Evolutionary conservation across 2,329 filamentous ascomycete species (phyloP).

Genomic region (Macrophomina pseudophaseolina): DNA sequence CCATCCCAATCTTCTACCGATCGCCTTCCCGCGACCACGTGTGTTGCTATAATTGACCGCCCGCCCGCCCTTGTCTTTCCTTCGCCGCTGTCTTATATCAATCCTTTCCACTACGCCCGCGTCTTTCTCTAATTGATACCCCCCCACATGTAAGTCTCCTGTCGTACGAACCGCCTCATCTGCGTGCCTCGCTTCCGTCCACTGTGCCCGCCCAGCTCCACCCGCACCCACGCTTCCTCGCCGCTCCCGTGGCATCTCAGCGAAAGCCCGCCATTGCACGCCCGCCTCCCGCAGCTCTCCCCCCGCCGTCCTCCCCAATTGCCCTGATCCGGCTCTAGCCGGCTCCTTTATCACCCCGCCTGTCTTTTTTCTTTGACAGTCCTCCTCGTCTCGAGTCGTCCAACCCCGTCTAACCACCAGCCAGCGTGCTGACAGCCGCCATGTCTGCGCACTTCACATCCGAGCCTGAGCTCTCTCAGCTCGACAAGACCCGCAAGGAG

Average conservation of each 20-base stretch:
- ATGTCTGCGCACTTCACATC: constrained; percentile 21
- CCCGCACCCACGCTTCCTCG: neutral
- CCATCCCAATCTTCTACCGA: neutral
- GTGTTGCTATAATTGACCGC: constrained; percentile 15
- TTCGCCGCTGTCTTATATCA: neutral
- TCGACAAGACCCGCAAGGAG: constrained; percentile 21
- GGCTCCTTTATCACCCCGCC: neutral
- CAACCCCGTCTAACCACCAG: neutral
- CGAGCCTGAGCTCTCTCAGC: constrained; percentile 25
- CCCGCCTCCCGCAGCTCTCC: neutral
- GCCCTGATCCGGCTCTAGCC: neutral
- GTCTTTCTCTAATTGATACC: constrained; percentile 17
- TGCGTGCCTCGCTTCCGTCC: constrained; percentile 4
- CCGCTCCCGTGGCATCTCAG: neutral
- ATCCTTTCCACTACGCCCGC: neutral
- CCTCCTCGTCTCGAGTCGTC: neutral
- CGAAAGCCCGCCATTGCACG: neutral
- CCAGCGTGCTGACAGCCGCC: neutral
- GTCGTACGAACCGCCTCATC: neutral
- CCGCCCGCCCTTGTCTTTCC: neutral
- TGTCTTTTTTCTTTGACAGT: neutral
- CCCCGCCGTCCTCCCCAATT: neutral
- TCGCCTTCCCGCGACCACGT: constrained; percentile 17
- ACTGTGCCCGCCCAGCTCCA: neutral
- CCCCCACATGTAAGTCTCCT: neutral